A percentile compares a stretch with the other conserved stretches of the same genome.
These are phyloP conservation scores for Botrytis porri DNA, from an alignment of 2,329 filamentous ascomycete species.

Conservation along the genomic window DNA sequence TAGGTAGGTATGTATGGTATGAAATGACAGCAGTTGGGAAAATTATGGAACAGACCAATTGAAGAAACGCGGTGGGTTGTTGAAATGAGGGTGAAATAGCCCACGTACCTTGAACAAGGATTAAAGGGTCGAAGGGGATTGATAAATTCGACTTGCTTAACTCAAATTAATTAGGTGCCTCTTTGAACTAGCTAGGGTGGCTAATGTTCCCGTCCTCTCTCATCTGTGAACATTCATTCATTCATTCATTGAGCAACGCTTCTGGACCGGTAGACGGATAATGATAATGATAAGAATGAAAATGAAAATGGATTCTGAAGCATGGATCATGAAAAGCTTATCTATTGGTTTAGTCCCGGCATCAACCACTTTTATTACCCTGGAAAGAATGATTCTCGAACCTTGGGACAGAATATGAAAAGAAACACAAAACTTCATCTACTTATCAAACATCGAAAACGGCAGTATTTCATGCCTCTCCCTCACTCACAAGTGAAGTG, in stretches of 20 bases:
- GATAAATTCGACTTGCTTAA: background rate
- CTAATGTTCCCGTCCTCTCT: background rate
- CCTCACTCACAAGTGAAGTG: no score
- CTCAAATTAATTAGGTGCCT: conserved; percentile 1
- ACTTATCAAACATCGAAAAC: background rate
- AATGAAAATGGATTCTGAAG: background rate
- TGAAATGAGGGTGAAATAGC: background rate
- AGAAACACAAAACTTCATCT: conserved; percentile 1
- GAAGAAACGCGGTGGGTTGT: conserved; percentile 1
- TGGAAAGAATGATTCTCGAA: background rate
- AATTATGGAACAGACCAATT: background rate
- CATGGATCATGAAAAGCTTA: conserved; percentile 17
- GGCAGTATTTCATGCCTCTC: background rate
- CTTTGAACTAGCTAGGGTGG: background rate
- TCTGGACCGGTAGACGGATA: conserved; percentile 3
- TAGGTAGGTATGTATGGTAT: background rate
- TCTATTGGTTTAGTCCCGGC: conserved; percentile 13
- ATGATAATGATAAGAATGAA: background rate
- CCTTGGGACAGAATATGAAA: background rate
- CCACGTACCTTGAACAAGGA: conserved; percentile 1
- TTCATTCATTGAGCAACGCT: background rate
- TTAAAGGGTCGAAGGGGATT: background rate
- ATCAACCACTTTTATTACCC: no score
- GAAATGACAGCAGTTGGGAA: background rate
- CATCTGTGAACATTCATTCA: no score